phyloP scores from a whole-genome alignment of 305 asterid genomes.

The Solanum hybrid region DNA sequence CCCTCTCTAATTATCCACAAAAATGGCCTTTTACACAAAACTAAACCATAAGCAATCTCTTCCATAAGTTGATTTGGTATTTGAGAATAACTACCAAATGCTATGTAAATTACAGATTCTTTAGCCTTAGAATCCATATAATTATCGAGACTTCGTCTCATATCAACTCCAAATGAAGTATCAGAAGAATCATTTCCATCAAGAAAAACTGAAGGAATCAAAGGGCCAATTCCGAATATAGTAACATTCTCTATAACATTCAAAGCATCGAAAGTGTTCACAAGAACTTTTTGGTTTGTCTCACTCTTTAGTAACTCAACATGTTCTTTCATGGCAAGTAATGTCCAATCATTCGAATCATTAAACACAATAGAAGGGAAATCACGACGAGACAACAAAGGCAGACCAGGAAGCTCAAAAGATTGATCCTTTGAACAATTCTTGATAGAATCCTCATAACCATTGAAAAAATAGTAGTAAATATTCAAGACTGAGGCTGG shows the following conservation, averaged over 20 bases:
- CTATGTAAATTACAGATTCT: conserved; percentile 28
- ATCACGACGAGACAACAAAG: conserved; percentile 23
- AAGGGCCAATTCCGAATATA: conserved; percentile 19
- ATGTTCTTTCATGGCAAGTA: not conserved
- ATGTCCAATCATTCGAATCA: not conserved
- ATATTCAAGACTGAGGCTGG: conserved; percentile 41
- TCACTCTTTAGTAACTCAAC: conserved; percentile 16
- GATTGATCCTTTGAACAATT: conserved; percentile 8
- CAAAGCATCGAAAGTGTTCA: conserved; percentile 32
- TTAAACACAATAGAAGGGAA: conserved; percentile 33
- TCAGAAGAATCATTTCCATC: conserved; percentile 12
- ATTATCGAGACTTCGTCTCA: not conserved
- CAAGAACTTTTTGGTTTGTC: conserved; percentile 28
- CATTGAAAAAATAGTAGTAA: conserved; percentile 41
- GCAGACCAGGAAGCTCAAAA: conserved; percentile 18
- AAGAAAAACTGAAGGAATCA: conserved; percentile 21
- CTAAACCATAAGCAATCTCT: conserved; percentile 29
- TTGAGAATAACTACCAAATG: conserved; percentile 38
- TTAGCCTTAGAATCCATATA: conserved; percentile 10
- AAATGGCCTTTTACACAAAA: conserved; percentile 14
- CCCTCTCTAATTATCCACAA: conserved; percentile 24
- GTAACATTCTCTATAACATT: conserved; percentile 2
- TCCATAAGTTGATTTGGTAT: conserved; percentile 26
- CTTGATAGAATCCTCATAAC: conserved; percentile 21
- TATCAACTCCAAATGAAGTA: conserved; percentile 20